Base-by-base conservation (phyloP, 352 stramenopile species). In the Blastocystis sp. region DNA sequence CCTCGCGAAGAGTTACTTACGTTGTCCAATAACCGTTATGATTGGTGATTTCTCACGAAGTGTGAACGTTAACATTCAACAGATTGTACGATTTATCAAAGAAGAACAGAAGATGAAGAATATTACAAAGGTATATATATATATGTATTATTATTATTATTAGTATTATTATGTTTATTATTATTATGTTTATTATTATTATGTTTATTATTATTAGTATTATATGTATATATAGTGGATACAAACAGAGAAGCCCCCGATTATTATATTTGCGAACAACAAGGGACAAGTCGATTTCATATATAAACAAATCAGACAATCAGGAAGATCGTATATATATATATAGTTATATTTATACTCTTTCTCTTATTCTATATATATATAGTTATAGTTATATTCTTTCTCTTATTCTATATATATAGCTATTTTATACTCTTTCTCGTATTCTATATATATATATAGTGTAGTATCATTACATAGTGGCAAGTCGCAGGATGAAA, bases 231-330 rank as follows among this genome's bases (percentile, higher is more conserved):
- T 73, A 0, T 76, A 88, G 11, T 34, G 80, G 10, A 77, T 95
- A 35, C 59, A 82, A 1, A 79, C 78, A 47, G 73, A 72, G 2
- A 73, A 79, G 54, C 72, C 75, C 0, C 64, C 55, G 13, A 79
- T 94, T 36, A 95, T 99, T 55, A 85, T 99, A n/a, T 99, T 99
- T 72, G 89, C 95, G 55, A 98, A 97, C 72, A 84, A 93, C 66
- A 96, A 97, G 79, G 94, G 94, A 67, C 78, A 87, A 62, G 89
- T 83, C 45, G 90, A 96, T 67, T 72, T 80, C n/a, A 78, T 96
- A n/a, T 80, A 73, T 18, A 82, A 87, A 44, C 78, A 87, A 55
- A 72, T 95, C 16, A 84, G 91, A 40, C 80, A 71, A 28, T 73
- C 79, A 35, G 85, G 86, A 33, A 21, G 31, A 24, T 9, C 13